Conservation (phyloP, 805 yeast genomes). For the Ogataea methanolica region DNA sequence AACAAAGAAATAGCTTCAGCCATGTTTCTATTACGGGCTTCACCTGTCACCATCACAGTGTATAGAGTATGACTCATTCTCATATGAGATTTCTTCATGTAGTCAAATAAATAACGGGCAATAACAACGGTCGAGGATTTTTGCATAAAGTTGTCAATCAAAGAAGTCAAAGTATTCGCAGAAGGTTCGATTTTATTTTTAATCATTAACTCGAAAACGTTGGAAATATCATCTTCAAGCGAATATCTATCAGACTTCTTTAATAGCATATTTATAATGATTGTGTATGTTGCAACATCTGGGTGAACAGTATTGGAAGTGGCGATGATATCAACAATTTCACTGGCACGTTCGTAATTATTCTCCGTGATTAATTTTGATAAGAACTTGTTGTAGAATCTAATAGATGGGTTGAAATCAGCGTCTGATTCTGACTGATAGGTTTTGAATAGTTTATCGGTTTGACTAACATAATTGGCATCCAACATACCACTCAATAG, state of each 20-base stretch:
- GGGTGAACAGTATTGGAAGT: slow-evolving; percentile 37
- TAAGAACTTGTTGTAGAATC: slow-evolving; percentile 51
- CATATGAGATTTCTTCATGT: slow-evolving; percentile 32
- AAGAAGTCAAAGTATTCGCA: slow-evolving; percentile 43
- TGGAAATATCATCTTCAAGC: slow-evolving; percentile 31
- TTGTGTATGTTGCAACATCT: slow-evolving; percentile 60
- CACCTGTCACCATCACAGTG: slow-evolving; percentile 45
- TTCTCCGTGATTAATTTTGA: slow-evolving; percentile 34
- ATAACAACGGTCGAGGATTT: slow-evolving; percentile 42
- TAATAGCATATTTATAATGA: slow-evolving; percentile 50
- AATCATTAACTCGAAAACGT: slow-evolving; percentile 29
- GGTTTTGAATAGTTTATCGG: slow-evolving; percentile 26
- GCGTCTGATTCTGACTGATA: slow-evolving; percentile 24
- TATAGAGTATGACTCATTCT: slow-evolving; percentile 34
- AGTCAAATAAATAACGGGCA: slow-evolving; percentile 47
- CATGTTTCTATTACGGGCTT: slow-evolving; percentile 38
- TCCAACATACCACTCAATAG: slow-evolving; percentile 41
- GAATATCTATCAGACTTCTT: slow-evolving; percentile 38
- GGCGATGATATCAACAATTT: slow-evolving; percentile 41
- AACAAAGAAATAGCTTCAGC: slow-evolving; percentile 39
- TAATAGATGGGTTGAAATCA: slow-evolving; percentile 38
- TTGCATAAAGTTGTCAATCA: slow-evolving; percentile 50
- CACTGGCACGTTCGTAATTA: slow-evolving; percentile 42
- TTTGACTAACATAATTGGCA: slow-evolving; percentile 37
- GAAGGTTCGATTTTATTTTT: slow-evolving; percentile 34